phyloP scores from a whole-genome alignment of 768 basidiomycete species.

The Lentinus tigrinus region DNA sequence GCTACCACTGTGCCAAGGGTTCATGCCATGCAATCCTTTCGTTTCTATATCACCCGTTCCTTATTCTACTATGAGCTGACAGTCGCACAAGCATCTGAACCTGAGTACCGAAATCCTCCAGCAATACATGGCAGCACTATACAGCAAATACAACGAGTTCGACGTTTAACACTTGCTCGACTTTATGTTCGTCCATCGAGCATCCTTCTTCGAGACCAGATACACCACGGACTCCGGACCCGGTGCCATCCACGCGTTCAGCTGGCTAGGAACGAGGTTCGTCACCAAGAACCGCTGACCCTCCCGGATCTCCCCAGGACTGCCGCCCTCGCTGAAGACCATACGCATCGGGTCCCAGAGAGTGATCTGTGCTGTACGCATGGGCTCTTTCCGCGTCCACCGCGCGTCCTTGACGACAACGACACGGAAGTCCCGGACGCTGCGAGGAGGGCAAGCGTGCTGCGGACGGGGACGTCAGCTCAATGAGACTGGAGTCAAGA shows the following conservation, averaged over 20 bases:
- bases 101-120: no score
- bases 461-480: slow-evolving; percentile 23
- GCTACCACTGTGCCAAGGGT: slow-evolving; percentile 10
- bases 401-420: slow-evolving; percentile 64
- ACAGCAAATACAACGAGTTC: background rate
- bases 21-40: background rate
- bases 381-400: slow-evolving; percentile 47
- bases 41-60: background rate
- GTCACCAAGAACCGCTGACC: slow-evolving; percentile 76
- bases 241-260: slow-evolving; percentile 67
- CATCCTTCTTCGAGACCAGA: slow-evolving; percentile 62
- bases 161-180: background rate
- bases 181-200: slow-evolving; percentile 53
- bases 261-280: slow-evolving; percentile 69
- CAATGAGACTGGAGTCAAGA: background rate
- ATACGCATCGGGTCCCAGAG: slow-evolving; percentile 75
- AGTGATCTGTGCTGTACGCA: slow-evolving; percentile 72
- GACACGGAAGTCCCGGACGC: slow-evolving; percentile 76
- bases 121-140: background rate
- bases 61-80: slow-evolving; percentile 1
- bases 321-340: slow-evolving; percentile 48
- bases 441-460: slow-evolving; percentile 66
- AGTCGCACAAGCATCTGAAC: background rate
- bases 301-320: slow-evolving; percentile 49
- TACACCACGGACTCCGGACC: slow-evolving; percentile 65